Evolutionary conservation across 345 rosid species (phyloP), one percentile per base, ranked within the genome.

Genomic region (Citrus maxima): DNA sequence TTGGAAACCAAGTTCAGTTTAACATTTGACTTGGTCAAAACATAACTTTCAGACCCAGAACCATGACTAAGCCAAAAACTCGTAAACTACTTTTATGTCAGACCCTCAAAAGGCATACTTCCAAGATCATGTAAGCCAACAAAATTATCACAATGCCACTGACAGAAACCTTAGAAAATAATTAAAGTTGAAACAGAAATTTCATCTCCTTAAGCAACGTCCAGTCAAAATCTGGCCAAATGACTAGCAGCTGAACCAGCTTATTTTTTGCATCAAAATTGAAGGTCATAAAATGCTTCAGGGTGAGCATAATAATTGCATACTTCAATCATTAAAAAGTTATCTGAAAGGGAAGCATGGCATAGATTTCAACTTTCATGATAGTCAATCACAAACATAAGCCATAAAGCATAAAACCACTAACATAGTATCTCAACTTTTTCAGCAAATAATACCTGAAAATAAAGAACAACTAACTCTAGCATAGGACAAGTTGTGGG

Each of bases 401-500:
- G 67, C n/a, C 22, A 63, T 6, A 30, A 16, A 46, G 67, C 38
- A 63, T 63, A 30, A 28, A 30, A 63, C 54, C 65, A 22, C 61
- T 61, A 7, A 12, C 30, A 75, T 59, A 25, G 12, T 56, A 64
- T 28, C 65, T 54, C 37, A 34, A 82, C 67, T 51, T 12, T 63
- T 60, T 73, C 64, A 21, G 64, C 25, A 67, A 83, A 64, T 67
- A 69, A 37, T 89, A 92, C 98, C 98, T 92, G 97, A 84, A 94
- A 94, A 86, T 67, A 81, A 79, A 94, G 90, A 79, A 80, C 74
- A 35, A 91, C 16, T 38, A 89, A 84, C 82, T 91, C 90, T 76
- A 94, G 85, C 87, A 88, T 72, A 70, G 94, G 94, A 84, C 95
- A 92, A 37, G 77, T 70, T 14, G 74, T 84, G 49, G 95, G 82